These are phyloP conservation scores for Climacium dendroides DNA, from an alignment of 225 moss, liverwort and hornwort genomes.

Conservation along the genomic window DNA sequence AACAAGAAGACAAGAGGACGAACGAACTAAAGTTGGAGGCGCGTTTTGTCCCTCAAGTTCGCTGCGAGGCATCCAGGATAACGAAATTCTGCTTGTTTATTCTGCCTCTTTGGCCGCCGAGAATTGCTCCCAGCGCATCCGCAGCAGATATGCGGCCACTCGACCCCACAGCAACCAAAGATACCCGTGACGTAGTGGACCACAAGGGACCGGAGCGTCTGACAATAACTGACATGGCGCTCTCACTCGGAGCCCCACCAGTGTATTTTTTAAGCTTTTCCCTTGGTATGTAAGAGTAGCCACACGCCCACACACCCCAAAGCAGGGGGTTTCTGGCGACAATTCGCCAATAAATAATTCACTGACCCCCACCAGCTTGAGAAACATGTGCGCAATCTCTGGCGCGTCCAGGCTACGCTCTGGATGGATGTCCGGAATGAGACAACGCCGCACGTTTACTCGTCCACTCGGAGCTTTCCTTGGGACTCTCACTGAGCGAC, in stretches of 20 bases:
- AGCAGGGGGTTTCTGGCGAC: too few species aligned
- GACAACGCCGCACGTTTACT: neutral
- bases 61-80: neutral
- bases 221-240: neutral
- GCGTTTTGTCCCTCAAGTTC: neutral
- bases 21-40: neutral
- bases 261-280: too few species aligned
- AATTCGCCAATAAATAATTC: too few species aligned
- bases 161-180: too few species aligned
- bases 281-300: too few species aligned
- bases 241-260: too few species aligned
- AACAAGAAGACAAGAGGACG: neutral
- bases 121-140: rapidly evolving
- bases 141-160: neutral
- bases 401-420: too few species aligned
- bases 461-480: neutral
- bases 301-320: too few species aligned
- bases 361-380: neutral
- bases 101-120: neutral
- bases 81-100: neutral
- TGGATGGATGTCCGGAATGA: too few species aligned
- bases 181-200: too few species aligned
- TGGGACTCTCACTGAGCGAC: neutral
- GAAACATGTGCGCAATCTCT: neutral
- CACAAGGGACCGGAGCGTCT: neutral